Evolutionary conservation across 1,139 yeast genomes (phyloP).

Genomic region (Kodamaea anthophila): DNA sequence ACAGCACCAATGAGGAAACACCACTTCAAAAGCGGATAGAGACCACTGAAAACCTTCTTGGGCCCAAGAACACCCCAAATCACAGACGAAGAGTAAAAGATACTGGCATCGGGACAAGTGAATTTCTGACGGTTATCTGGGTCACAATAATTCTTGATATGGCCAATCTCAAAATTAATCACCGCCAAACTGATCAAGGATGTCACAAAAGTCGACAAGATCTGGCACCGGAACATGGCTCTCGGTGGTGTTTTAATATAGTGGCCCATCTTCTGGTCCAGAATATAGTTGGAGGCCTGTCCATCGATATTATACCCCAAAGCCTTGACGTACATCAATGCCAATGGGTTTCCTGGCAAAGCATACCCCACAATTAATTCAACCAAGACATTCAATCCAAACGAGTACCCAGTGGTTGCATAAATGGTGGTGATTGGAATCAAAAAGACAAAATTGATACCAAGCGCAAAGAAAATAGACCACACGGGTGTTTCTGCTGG

Average conservation of each 20-base stretch:
- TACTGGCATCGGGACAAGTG: conserved; percentile 29
- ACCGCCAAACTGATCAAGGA: conserved; percentile 21
- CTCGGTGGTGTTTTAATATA: conserved; percentile 30
- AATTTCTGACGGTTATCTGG: conserved; percentile 23
- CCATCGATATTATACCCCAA: conserved; percentile 23
- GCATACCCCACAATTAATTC: conserved; percentile 18
- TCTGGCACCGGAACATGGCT: conserved; percentile 29
- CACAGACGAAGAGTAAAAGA: conserved; percentile 27
- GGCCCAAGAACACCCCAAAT: conserved; percentile 37
- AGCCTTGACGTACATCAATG: conserved; percentile 17
- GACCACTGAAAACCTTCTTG: conserved; percentile 25
- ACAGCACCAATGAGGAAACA: conserved; percentile 28
- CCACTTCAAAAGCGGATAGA: conserved; percentile 30
- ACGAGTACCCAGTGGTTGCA: conserved; percentile 15
- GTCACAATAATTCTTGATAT: conserved; percentile 22
- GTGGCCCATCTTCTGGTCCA: conserved; percentile 33
- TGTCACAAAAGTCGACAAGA: conserved; percentile 23
- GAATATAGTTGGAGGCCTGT: conserved; percentile 31
- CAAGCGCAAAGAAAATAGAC: conserved; percentile 18
- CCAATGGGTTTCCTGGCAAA: conserved; percentile 18
- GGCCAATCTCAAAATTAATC: conserved; percentile 25
- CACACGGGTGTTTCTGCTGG: conserved; percentile 19
- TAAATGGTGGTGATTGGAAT: conserved; percentile 15
- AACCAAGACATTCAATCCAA: conserved; percentile 17
- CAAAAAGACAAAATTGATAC: conserved; percentile 17